Base-by-base conservation (phyloP, 768 basidiomycete species). In the Tulasnella sp. region DNA sequence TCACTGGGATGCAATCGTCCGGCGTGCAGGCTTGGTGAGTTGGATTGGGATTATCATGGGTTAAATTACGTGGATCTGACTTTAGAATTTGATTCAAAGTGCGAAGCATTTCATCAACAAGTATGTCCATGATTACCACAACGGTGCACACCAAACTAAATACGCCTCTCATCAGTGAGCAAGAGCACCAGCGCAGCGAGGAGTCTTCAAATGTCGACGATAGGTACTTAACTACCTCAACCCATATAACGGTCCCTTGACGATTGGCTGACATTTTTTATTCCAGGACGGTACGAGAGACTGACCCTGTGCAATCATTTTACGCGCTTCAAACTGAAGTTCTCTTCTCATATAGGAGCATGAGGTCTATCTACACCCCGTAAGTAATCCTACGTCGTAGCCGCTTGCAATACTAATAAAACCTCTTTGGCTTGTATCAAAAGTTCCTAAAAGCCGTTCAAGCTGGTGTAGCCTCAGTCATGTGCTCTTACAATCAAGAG, bases 401-500 rank as follows among this genome's bases (percentile, higher is more conserved):
- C 34, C 34, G 5, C 7, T 38, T 5, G 5, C 5, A 7, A 15
- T 5, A 10, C 19, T 29, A 52, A n/a, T 22, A 21, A 21, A 49
- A 11, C 11, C 22, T 49, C n/a, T 19, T 31, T 7, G 34, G 5
- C 34, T 5, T 15, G 34, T 15, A 15, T 15, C 34, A 7, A 38
- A 7, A 38, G 34, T 59, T 59, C 49, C 30, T 59, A 12, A 59
- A 34, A 54, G 30, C 21, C 29, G 50, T 59, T 55, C 56, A 59
- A 59, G 56, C 56, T 21, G 49, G 49, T 29, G 63, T 65, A 17
- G 61, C 59, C 25, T 27, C 53, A 17, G 49, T 65, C 31, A 83
- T 83, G 82, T 83, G 82, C 68, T 80, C 79, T 60, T 82, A 82
- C 64, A 81, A 78, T 75, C 57, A 61, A 62, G 11, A 62, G 34